Percentiles rank a stretch among this genome's conserved stretches.
Conservation (phyloP, 2,329 filamentous ascomycete genomes). For the Aspergillus sp. region DNA sequence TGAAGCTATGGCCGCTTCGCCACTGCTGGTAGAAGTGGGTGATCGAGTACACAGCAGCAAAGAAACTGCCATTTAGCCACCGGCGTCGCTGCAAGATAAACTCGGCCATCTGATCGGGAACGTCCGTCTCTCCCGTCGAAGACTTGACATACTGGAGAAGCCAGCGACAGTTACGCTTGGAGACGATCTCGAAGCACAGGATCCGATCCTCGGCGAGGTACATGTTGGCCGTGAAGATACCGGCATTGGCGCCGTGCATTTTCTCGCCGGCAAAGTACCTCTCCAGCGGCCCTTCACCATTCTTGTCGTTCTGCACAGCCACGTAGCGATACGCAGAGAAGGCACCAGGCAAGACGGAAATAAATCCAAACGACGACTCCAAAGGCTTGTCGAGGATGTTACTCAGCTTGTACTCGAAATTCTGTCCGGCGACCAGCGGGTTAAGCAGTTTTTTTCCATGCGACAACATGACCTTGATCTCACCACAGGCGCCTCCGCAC, state of each 20-base stretch:
- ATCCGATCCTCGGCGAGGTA: constrained; percentile 45
- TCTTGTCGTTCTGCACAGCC: constrained; percentile 93
- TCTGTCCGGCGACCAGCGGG: constrained; percentile 88
- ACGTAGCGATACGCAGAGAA: constrained; percentile 97
- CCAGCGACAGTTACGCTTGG: constrained; percentile 96
- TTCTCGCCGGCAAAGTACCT: constrained; percentile 98
- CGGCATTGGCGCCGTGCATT: constrained; percentile 83
- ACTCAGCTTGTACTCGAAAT: constrained; percentile 99
- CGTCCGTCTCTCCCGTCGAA: constrained; percentile 91
- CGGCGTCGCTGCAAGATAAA: constrained; percentile 90
- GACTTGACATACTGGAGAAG: constrained; percentile 98
- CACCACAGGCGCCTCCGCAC: constrained; percentile 93
- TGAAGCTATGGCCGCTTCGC: constrained; percentile 77
- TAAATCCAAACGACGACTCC: constrained; percentile 96
- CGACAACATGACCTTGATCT: constrained; percentile 96
- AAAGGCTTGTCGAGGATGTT: constrained; percentile 98
- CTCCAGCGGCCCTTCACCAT: constrained; percentile 80
- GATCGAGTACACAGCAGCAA: constrained; percentile 89
- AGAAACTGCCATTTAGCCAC: constrained; percentile 98
- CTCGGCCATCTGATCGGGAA: constrained; percentile 87
- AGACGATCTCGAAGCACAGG: constrained; percentile 67
- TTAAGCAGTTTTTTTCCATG: constrained; percentile 83
- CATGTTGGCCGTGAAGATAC: constrained; percentile 90
- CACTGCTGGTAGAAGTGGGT: constrained; percentile 95
- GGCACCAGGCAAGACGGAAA: constrained; percentile 89